Base-by-base conservation (phyloP, 78 protist species). In the Dictyostelium intermedium region DNA sequence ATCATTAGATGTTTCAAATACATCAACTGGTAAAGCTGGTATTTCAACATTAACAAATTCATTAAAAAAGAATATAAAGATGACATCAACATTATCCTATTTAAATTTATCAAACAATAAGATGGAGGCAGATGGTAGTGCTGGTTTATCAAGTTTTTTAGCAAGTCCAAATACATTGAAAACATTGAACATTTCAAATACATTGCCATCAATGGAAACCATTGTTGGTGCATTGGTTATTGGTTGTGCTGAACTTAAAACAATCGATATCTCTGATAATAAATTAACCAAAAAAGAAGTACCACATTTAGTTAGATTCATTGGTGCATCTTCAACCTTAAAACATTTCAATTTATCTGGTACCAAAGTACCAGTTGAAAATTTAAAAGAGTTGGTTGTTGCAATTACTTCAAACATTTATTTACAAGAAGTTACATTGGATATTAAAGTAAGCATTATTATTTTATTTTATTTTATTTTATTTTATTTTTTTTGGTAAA, bases 51-150 rank as follows among this genome's bases (percentile, higher is more conserved):
- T 95, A 25, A 43, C 93, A 0, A 87, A 81, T 61, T 91, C 97
- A 23, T 53, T 95, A 53, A 82, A 87, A 78, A 95, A 95, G 76
- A 95, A 95, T 70, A 82, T 84, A n/a, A 85, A 95, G 74, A 89
- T 95, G 91, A 6, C 95, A 61, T 66, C 95, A 32, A 82, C 97
- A 20, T 50, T 95, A 56, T 66, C 89, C 6, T 73, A 86, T 60
- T 81, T 95, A 11, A 83, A 95, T 79, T 69, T 95, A 14, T 84
- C 93, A 35, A 73, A 74, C 30, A 95, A 95, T 74, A 95, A 95
- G 61, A 70, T 95, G 89, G 97, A 95, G 25, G 92, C 97, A 23
- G 97, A 95, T 79, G 97, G 97, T 34, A 72, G 86, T 35, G 93
- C 92, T 34, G 85, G 89, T 25, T 45, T 95, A 34, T 45, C 95